phyloP scores from a whole-genome alignment of 2,329 filamentous ascomycete genomes.

The Blastomyces silverae region DNA sequence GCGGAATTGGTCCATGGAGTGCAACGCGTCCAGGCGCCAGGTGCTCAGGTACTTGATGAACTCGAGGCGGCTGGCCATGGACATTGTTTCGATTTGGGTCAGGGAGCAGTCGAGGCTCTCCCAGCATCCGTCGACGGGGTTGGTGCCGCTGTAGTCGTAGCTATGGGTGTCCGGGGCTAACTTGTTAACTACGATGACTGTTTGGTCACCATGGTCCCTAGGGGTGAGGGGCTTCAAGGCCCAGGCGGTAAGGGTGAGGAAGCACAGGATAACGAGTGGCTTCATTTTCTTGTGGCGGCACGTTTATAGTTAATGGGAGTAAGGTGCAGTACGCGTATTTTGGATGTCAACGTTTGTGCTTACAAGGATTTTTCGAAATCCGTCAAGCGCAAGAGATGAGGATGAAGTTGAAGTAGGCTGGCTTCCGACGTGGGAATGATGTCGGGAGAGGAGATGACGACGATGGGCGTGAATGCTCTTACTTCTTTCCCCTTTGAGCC shows the following conservation, averaged over 20 bases:
- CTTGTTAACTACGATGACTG: conserved; percentile 6
- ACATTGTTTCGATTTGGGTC: conserved; percentile 23
- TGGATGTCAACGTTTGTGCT: not conserved
- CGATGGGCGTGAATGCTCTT: not conserved
- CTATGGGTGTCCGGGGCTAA: not conserved
- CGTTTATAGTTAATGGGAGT: not conserved
- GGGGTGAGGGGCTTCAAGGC: not conserved
- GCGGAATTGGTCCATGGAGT: conserved; percentile 22
- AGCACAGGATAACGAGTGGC: conserved; percentile 11
- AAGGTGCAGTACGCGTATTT: not conserved
- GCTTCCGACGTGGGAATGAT: not conserved
- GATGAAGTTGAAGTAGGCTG: not conserved
- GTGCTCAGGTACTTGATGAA: conserved; percentile 25
- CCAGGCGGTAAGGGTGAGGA: conserved; percentile 16
- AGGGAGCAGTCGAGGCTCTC: conserved; percentile 23
- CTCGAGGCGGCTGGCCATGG: conserved; percentile 22
- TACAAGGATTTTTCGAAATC: not conserved
- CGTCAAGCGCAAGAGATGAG: not conserved
- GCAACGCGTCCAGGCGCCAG: conserved; percentile 18
- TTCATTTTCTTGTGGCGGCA: conserved; percentile 12
- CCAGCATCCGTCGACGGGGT: conserved; percentile 20
- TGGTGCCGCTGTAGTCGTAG: not conserved
- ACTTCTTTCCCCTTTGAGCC: conserved; percentile 5
- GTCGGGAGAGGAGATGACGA: not conserved
- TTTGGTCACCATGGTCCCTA: conserved; percentile 4